Conservation (phyloP, 352 stramenopile species). For the Globisporangium alternatum region DNA sequence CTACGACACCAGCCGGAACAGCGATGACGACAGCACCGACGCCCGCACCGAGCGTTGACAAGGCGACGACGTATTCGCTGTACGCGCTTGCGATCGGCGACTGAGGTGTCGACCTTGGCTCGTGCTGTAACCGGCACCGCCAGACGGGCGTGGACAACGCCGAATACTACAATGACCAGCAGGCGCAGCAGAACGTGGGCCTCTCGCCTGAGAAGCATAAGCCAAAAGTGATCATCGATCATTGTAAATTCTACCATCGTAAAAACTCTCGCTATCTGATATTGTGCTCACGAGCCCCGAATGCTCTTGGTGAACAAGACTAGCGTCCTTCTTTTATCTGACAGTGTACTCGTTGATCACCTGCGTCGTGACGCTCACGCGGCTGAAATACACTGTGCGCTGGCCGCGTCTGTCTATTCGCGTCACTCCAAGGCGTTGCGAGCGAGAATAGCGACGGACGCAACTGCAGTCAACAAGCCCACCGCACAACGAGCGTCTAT, state of each 20-base stretch:
- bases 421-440: not conserved
- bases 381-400: too few relatives aligned
- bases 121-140: slow-evolving; percentile 71
- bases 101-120: slow-evolving; percentile 63
- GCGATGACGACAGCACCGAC: slow-evolving; percentile 16
- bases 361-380: too few relatives aligned
- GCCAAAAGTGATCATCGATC: slow-evolving; percentile 54
- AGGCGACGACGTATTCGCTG: slow-evolving; percentile 40
- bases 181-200: slow-evolving; percentile 57
- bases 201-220: slow-evolving; percentile 60
- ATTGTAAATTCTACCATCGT: too few relatives aligned
- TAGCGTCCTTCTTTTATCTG: too few relatives aligned
- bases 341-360: too few relatives aligned
- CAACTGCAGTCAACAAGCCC: too few relatives aligned
- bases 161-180: slow-evolving; percentile 73
- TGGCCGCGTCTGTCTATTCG: not conserved
- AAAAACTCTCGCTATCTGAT: too few relatives aligned
- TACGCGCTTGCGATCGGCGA: slow-evolving; percentile 71
- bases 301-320: too few relatives aligned
- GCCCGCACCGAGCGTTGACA: slow-evolving; percentile 27
- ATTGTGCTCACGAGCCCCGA: too few relatives aligned
- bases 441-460: not conserved
- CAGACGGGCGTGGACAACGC: slow-evolving; percentile 48
- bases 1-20: too few relatives aligned
- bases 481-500: too few relatives aligned